A percentile compares a stretch with the other conserved stretches of the same genome.
Conservation (phyloP, 495 filamentous ascomycete species). For the Talaromyces borbonicus region DNA sequence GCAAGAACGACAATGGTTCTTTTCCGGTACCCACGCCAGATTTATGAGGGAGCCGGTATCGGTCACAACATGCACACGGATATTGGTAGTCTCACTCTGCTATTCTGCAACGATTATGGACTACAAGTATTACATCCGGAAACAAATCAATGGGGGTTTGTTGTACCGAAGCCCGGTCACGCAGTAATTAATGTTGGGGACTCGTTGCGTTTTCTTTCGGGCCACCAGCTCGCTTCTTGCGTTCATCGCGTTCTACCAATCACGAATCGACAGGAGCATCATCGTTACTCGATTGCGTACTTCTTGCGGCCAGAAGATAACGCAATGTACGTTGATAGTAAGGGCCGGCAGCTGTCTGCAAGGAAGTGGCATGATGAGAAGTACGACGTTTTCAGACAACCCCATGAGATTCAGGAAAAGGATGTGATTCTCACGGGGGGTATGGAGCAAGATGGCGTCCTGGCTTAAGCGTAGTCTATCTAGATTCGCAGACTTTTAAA, state of each 20-base stretch:
- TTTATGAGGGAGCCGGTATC: conserved; percentile 23
- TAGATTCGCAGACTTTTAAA: too few species aligned
- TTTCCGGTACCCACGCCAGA: conserved; percentile 7
- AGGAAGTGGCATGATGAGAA: too few species aligned
- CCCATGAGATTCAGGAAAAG: too few species aligned
- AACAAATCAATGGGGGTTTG: conserved; percentile 39
- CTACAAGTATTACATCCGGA: conserved; percentile 44
- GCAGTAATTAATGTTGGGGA: conserved; percentile 51
- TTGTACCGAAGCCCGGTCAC: conserved; percentile 36
- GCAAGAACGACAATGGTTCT: neutral
- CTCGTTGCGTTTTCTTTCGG: conserved; percentile 41
- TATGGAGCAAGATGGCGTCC: too few species aligned
- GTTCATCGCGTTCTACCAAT: conserved; percentile 47
- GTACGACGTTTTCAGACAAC: too few species aligned
- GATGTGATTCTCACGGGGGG: too few species aligned
- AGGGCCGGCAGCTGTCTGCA: too few species aligned
- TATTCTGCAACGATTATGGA: conserved; percentile 47
- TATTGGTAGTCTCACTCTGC: conserved; percentile 45
- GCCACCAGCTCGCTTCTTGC: conserved; percentile 40
- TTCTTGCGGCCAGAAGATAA: neutral
- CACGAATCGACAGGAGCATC: neutral
- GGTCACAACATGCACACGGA: conserved; percentile 51
- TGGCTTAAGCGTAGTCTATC: too few species aligned
- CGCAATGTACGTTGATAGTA: neutral
- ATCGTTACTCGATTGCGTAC: neutral